Evolutionary conservation across 441 rosid genomes (phyloP).

Genomic region (Aquilaria agallochum): DNA sequence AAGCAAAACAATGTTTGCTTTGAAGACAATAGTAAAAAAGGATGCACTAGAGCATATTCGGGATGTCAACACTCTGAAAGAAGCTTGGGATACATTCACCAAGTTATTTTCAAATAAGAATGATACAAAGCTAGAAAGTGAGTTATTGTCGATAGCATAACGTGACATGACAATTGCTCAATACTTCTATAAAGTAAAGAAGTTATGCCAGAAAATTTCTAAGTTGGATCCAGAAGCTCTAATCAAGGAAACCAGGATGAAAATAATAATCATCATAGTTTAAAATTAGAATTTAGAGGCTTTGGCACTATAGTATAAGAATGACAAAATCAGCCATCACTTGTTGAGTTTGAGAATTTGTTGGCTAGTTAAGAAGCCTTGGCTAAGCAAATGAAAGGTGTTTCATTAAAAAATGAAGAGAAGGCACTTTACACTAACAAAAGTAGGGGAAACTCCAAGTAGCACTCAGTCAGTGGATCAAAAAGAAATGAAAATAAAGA

Average conservation of each 20-base stretch:
- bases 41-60: slow-evolving; percentile 3
- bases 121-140: neutral
- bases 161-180: neutral
- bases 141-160: neutral
- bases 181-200: neutral
- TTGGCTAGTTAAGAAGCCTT: neutral
- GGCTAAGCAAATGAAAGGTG: slow-evolving; percentile 2
- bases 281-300: neutral
- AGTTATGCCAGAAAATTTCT: neutral
- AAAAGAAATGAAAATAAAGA: neutral
- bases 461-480: neutral
- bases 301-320: neutral
- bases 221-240: neutral
- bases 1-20: slow-evolving; percentile 11
- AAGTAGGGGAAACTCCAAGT: neutral
- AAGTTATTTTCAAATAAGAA: neutral
- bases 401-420: no score
- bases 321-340: slow-evolving; percentile 1
- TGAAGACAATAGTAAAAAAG: slow-evolving; percentile 9
- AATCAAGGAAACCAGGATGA: neutral
- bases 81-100: neutral
- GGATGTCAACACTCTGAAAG: neutral
- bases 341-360: slow-evolving; percentile 11
- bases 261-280: slow-evolving; percentile 7
- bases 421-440: no score